phyloP scores from a whole-genome alignment of 2,329 filamentous ascomycete species.

The Ophioceras dolichostomum region DNA sequence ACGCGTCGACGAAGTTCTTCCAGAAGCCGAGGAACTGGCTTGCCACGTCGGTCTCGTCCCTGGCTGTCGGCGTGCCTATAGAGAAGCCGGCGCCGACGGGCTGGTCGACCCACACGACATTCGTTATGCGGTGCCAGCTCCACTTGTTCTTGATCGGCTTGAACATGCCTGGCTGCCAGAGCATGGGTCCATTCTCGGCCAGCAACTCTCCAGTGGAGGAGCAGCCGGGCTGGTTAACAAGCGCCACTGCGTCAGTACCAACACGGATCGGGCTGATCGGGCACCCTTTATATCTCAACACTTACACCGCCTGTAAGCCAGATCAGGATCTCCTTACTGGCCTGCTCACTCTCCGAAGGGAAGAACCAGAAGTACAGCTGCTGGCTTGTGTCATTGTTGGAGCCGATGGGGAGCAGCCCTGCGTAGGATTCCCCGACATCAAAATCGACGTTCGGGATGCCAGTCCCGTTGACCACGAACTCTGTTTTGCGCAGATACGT shows the following conservation, averaged over 20 bases:
- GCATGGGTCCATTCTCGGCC: conserved; percentile 61
- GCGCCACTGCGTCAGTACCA: too few species aligned
- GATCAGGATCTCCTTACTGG: conserved; percentile 43
- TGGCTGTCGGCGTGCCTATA: conserved; percentile 48
- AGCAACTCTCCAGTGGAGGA: conserved; percentile 53
- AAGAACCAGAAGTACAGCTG: conserved; percentile 56
- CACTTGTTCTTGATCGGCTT: conserved; percentile 51
- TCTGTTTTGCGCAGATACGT: too few species aligned
- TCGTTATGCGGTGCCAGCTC: conserved; percentile 60
- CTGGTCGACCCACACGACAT: conserved; percentile 63
- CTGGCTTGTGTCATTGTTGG: conserved; percentile 25
- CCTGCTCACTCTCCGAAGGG: conserved; percentile 33
- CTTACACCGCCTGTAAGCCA: conserved; percentile 40
- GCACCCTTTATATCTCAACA: too few species aligned
- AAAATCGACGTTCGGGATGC: conserved; percentile 53
- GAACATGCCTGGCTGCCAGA: conserved; percentile 55
- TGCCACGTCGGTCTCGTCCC: conserved; percentile 51
- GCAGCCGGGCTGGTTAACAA: conserved; percentile 30
- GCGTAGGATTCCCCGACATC: conserved; percentile 53
- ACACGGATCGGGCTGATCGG: too few species aligned
- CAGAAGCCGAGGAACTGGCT: conserved; percentile 64
- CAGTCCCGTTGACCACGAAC: conserved; percentile 46
- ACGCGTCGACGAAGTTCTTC: conserved; percentile 60
- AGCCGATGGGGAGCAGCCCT: conserved; percentile 43
- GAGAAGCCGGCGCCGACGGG: conserved; percentile 53